Evolutionary conservation across 345 rosid species (phyloP).

Genomic region (Laguncularia racemosa): DNA sequence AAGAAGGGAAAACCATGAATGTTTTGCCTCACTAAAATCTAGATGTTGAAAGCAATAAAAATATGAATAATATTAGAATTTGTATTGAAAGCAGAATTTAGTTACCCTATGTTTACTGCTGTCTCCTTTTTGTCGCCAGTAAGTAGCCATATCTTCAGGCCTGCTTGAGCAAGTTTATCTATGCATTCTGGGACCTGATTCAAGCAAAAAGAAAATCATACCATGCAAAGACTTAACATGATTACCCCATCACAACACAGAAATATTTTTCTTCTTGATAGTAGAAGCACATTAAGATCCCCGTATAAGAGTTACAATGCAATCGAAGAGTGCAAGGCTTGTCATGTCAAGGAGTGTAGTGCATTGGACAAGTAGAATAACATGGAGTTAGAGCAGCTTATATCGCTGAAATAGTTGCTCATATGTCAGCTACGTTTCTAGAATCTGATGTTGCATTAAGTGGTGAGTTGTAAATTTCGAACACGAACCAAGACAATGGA

Average conservation of each 20-base stretch:
- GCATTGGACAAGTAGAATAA: too few relatives aligned
- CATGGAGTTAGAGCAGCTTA: too few relatives aligned
- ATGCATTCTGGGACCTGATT: slow-evolving; percentile 78
- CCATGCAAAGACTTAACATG: too few relatives aligned
- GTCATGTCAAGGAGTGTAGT: too few relatives aligned
- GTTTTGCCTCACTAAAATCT: background rate
- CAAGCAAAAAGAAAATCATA: background rate
- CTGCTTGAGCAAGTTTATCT: slow-evolving; percentile 87
- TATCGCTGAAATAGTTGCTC: too few relatives aligned
- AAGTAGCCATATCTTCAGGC: slow-evolving; percentile 77
- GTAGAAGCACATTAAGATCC: too few relatives aligned
- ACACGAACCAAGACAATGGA: too few relatives aligned
- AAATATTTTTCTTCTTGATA: too few relatives aligned
- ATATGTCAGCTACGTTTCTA: too few relatives aligned
- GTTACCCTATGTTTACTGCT: slow-evolving; percentile 73
- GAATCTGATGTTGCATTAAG: background rate
- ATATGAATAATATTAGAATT: too few relatives aligned
- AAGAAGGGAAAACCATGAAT: background rate
- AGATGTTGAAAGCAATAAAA: too few relatives aligned
- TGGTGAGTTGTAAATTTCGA: background rate
- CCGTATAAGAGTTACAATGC: background rate
- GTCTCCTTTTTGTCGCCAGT: slow-evolving; percentile 90
- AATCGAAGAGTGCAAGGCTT: background rate
- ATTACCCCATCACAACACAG: too few relatives aligned
- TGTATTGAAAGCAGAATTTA: background rate